These are phyloP conservation scores for Lasiodiplodia sp. DNA, from an alignment of 2,329 filamentous ascomycete species.

Conservation along the genomic window DNA sequence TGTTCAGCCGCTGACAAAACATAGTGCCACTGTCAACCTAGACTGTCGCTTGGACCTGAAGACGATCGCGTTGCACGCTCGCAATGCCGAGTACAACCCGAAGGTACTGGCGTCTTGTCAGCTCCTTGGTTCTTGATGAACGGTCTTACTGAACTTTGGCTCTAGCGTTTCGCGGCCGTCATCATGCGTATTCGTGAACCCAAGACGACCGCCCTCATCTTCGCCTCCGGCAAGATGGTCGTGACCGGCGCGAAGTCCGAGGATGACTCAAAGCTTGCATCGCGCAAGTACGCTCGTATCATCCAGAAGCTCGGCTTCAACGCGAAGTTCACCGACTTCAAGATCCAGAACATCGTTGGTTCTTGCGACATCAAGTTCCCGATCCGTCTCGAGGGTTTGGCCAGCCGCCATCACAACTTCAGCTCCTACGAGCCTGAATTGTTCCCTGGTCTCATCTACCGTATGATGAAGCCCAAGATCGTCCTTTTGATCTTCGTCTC, in stretches of 20 bases:
- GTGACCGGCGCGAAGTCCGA: conserved; percentile 98
- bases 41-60: conserved; percentile 96
- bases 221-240: conserved; percentile 99
- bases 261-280: conserved; percentile 96
- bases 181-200: conserved; percentile 99
- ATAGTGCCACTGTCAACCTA: conserved; percentile 94
- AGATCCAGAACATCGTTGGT: conserved; percentile 99
- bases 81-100: conserved; percentile 98
- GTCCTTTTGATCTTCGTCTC: conserved; percentile 97
- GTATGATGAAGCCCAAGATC: conserved; percentile 99
- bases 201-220: conserved; percentile 97
- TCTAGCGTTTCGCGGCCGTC: conserved; percentile 94
- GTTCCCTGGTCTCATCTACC: conserved; percentile 99
- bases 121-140: conserved; percentile 41
- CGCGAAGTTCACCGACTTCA: conserved; percentile 99
- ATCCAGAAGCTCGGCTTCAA: conserved; percentile 99
- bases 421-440: conserved; percentile 98
- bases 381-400: conserved; percentile 93
- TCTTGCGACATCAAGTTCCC: conserved; percentile 99
- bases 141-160: conserved; percentile 42
- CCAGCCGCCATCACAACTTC: conserved; percentile 98
- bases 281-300: conserved; percentile 96
- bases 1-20: conserved; percentile 41
- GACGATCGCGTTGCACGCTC: conserved; percentile 96
- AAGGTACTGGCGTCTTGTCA: conserved; percentile 71